Evolutionary conservation across 345 rosid species (phyloP), one percentile per base, ranked within the genome.

Genomic region (Hibiscus trionum): DNA sequence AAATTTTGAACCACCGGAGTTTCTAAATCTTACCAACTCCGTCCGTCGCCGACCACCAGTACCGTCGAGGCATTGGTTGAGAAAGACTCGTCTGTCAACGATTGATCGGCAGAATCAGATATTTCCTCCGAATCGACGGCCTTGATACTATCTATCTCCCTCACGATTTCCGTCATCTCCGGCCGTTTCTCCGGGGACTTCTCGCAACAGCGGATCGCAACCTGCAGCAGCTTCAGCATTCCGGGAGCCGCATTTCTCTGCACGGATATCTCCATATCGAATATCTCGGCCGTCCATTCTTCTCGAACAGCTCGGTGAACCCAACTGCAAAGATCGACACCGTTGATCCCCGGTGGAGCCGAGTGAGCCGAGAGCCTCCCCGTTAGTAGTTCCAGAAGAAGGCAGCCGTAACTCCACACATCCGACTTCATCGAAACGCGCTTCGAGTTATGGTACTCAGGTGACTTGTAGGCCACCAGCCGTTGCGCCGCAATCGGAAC

Each of bases 261-360:
- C 33, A 50, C 76, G 0, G 84, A 70, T 57, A 87, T 77, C 78
- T 87, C 91, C 8, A 52, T 14, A 50, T 87, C 88, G 17, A 84
- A 81, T 35, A 88, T 83, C 87, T 86, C 90, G 0, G 82, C 84
- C 5, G 86, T 85, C 90, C 90, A 86, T 69, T 86, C 90, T 69
- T 88, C 93, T 56, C 87, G 80, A 5, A 86, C 85, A 0, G 93
- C 90, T 69, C 84, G 35, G 37, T 79, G 80, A 62, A 88, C 87
- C 93, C 90, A 86, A 14, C 80, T 82, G 65, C 75, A 55, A 2
- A 88, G 88, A 42, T 88, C 87, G 11, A 80, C 84, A 2, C 85
- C 85, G 11, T 75, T 70, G 61, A 73, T 46, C 24, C 85, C 93
- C 6, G 83, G 79, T 3, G 90, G 86, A 33, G 90, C 86, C 1